These are phyloP conservation scores for Diospyros kaki DNA, from an alignment of 148 eudicot genomes.

Conservation along the genomic window DNA sequence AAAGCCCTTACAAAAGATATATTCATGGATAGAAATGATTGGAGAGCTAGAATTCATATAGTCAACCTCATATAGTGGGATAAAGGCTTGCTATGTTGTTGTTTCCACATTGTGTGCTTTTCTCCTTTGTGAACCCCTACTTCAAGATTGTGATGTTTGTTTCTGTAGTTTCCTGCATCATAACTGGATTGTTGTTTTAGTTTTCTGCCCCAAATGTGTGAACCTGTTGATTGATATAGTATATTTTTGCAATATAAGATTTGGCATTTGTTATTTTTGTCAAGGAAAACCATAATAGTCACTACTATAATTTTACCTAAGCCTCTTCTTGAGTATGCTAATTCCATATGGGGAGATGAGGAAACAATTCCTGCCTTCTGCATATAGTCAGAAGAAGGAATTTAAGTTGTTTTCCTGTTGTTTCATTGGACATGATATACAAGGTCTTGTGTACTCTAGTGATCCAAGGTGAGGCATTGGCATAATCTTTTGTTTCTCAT, in stretches of 20 bases:
- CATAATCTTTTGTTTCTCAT: conserved; percentile 8
- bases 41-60: too few relatives aligned
- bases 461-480: neutral
- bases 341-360: neutral
- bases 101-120: too few relatives aligned
- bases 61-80: too few relatives aligned
- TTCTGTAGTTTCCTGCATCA: neutral
- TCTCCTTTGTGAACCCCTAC: neutral
- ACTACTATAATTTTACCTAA: neutral
- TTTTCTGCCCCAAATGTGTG: neutral
- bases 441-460: neutral
- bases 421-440: neutral
- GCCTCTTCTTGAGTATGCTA: neutral
- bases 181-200: neutral
- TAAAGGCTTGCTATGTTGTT: too few relatives aligned
- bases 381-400: neutral
- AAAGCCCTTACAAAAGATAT: too few relatives aligned
- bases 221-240: neutral
- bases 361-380: neutral
- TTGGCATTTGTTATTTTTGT: neutral
- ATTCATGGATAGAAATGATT: too few relatives aligned
- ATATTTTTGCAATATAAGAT: conserved; percentile 1
- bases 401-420: neutral
- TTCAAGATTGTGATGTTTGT: neutral
- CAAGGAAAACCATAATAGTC: neutral